Evolutionary conservation across 2,329 filamentous ascomycete genomes (phyloP).

Genomic region (Hymenoscyphus albidus): DNA sequence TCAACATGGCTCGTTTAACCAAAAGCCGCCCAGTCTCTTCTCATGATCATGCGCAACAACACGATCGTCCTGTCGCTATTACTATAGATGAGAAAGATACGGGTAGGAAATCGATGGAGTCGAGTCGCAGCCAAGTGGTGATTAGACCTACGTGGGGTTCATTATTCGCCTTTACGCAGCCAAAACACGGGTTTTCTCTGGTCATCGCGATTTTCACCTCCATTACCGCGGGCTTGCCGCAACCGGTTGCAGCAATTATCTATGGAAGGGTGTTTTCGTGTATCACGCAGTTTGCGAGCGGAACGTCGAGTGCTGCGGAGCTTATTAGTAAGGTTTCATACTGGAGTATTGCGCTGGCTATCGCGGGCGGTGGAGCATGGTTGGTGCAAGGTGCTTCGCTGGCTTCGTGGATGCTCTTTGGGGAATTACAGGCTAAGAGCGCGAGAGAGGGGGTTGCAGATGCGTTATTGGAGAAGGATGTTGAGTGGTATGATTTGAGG

Average conservation of each 20-base stretch:
- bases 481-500: constrained; percentile 77
- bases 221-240: constrained; percentile 55
- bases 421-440: constrained; percentile 71
- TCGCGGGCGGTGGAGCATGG: constrained; percentile 63
- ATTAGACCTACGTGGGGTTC: constrained; percentile 28
- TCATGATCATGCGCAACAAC: neutral
- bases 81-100: neutral
- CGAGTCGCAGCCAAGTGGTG: neutral
- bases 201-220: constrained; percentile 53
- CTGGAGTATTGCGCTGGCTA: constrained; percentile 60
- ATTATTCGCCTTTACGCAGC: constrained; percentile 71
- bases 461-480: constrained; percentile 65
- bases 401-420: constrained; percentile 69
- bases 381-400: constrained; percentile 64
- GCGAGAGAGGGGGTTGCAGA: constrained; percentile 63
- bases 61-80: neutral
- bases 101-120: neutral
- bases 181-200: constrained; percentile 53
- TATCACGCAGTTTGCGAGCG: constrained; percentile 63
- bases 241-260: constrained; percentile 64
- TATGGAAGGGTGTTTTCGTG: constrained; percentile 72
- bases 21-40: neutral
- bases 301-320: constrained; percentile 44
- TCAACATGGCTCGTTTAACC: neutral
- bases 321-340: constrained; percentile 54